Conservation (phyloP, 1,139 yeast species). For the Magnusiomyces ingens region DNA sequence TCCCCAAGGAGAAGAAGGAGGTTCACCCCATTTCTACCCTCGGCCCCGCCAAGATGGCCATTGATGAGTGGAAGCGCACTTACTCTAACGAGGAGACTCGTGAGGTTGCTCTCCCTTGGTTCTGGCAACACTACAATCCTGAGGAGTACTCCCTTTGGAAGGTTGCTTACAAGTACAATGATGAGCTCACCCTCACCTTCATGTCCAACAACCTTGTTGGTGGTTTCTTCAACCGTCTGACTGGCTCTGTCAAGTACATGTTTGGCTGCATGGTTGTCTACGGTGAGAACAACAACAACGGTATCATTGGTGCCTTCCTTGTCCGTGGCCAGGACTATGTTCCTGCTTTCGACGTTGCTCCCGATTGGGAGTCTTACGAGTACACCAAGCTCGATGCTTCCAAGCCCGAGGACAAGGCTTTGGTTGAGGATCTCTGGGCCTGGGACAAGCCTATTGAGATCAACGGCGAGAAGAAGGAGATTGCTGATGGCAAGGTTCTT, state of each 20-base stretch:
- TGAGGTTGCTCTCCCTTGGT: conserved; percentile 91
- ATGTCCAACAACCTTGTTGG: conserved; percentile 98
- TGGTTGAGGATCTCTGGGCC: conserved; percentile 71
- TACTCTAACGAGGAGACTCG: conserved; percentile 98
- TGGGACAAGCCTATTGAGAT: conserved; percentile 73
- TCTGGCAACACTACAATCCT: conserved; percentile 93
- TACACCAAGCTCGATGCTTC: conserved; percentile 63
- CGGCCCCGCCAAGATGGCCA: conserved; percentile 58
- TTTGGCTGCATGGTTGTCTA: conserved; percentile 91
- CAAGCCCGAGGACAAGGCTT: conserved; percentile 60
- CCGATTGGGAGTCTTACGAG: conserved; percentile 92
- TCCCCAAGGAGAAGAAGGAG: conserved; percentile 50
- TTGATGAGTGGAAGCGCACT: conserved; percentile 95
- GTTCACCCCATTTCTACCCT: conserved; percentile 88
- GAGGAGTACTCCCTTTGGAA: conserved; percentile 93
- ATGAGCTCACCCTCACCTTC: conserved; percentile 92
- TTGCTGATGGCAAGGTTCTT: conserved; percentile 79
- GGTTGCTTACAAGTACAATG: conserved; percentile 96
- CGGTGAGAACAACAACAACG: conserved; percentile 98
- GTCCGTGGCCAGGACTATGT: conserved; percentile 88
- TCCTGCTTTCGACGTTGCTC: conserved; percentile 97
- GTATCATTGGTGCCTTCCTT: conserved; percentile 91
- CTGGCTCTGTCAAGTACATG: conserved; percentile 87
- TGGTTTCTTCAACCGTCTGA: conserved; percentile 95
- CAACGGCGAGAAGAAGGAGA: conserved; percentile 60